These are phyloP conservation scores for Aspergillus hiratsukae DNA, from an alignment of 2,329 filamentous ascomycete genomes.

Conservation along the genomic window DNA sequence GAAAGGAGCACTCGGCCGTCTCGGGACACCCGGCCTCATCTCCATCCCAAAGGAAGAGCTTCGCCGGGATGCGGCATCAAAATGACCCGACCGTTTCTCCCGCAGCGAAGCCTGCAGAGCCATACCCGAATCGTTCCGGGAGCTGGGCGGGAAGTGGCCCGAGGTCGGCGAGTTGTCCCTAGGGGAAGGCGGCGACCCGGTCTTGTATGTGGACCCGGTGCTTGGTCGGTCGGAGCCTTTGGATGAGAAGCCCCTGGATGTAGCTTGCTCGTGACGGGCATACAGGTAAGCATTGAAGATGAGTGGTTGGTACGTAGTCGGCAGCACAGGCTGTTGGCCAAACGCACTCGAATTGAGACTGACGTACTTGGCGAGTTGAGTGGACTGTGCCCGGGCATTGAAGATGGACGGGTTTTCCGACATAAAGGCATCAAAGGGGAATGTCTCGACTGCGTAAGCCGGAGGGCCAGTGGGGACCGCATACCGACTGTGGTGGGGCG, in stretches of 20 bases:
- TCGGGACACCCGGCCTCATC: constrained; percentile 52
- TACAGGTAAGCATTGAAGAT: constrained; percentile 91
- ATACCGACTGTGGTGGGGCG: constrained; percentile 81
- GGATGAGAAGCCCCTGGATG: constrained; percentile 39
- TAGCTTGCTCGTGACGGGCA: constrained; percentile 60
- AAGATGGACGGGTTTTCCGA: constrained; percentile 82
- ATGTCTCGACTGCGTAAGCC: constrained; percentile 87
- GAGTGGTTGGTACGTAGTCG: constrained; percentile 52
- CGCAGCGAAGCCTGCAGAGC: constrained; percentile 78
- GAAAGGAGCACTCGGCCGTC: constrained; percentile 67
- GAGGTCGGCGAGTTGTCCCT: constrained; percentile 68
- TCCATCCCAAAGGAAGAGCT: constrained; percentile 91
- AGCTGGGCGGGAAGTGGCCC: constrained; percentile 74
- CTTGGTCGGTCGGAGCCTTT: constrained; percentile 63
- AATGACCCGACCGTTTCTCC: constrained; percentile 92
- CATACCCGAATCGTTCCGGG: constrained; percentile 86
- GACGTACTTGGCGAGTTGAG: constrained; percentile 78
- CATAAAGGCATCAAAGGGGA: constrained; percentile 83
- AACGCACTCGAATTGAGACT: constrained; percentile 87
- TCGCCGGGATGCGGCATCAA: constrained; percentile 73
- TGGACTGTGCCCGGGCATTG: constrained; percentile 63
- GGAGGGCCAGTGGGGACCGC: constrained; percentile 86
- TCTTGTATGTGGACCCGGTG: constrained; percentile 58
- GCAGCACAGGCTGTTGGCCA: constrained; percentile 57
- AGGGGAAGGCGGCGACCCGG: constrained; percentile 54